phyloP scores from a whole-genome alignment of 129 eudicot genomes.

The Heracleum sosnowskyi region DNA sequence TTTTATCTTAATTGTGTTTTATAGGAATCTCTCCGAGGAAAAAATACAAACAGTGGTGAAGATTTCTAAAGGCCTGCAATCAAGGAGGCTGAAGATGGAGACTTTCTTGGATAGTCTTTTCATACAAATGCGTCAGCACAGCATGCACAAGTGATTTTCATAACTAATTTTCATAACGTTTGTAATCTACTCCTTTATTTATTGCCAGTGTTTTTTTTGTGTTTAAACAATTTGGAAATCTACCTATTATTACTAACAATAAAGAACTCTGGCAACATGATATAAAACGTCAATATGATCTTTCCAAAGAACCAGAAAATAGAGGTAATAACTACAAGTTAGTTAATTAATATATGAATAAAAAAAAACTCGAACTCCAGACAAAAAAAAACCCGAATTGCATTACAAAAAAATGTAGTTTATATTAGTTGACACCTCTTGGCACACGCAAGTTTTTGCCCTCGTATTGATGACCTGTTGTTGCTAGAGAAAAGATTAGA shows the following conservation, averaged over 20 bases:
- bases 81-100: slow-evolving; percentile 17
- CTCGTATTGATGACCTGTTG: neutral
- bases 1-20: neutral
- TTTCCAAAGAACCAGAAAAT: too few species aligned
- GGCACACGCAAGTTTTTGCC: neutral
- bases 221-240: too few species aligned
- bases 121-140: neutral
- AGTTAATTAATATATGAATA: too few species aligned
- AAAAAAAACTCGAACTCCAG: too few species aligned
- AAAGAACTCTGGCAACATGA: neutral
- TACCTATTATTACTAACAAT: too few species aligned
- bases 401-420: too few species aligned
- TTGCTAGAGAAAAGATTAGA: neutral
- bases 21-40: slow-evolving; percentile 7
- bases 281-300: neutral
- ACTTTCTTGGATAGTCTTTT: slow-evolving; percentile 15
- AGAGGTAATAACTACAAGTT: too few species aligned
- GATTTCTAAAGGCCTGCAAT: slow-evolving; percentile 11
- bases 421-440: too few species aligned
- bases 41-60: slow-evolving; percentile 4
- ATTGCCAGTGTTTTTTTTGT: too few species aligned
- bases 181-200: neutral
- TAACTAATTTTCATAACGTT: neutral
- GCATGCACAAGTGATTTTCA: neutral
- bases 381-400: too few species aligned